phyloP scores from a whole-genome alignment of 768 basidiomycete genomes.

The Pholiota molesta region DNA sequence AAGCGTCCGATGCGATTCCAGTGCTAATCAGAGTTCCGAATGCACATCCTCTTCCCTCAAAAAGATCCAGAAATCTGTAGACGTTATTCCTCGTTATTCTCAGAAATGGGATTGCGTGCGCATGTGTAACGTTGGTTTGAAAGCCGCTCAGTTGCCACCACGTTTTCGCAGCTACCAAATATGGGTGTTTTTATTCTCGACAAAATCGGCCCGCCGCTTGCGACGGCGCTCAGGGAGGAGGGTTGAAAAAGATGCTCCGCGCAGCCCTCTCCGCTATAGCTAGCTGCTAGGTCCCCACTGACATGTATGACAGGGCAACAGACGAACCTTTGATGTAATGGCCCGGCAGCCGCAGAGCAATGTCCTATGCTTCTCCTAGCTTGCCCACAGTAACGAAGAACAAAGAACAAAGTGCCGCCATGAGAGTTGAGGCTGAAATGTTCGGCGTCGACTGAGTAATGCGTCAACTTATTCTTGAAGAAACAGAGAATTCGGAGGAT shows the following conservation, averaged over 20 bases:
- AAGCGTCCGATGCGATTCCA: neutral
- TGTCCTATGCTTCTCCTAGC: too few relatives aligned
- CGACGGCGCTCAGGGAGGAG: neutral
- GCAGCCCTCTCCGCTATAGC: neutral
- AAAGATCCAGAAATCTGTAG: neutral
- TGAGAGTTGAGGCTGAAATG: too few relatives aligned
- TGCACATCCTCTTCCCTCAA: neutral
- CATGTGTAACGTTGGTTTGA: neutral
- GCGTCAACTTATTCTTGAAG: neutral
- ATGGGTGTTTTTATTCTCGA: neutral
- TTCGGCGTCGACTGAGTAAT: neutral
- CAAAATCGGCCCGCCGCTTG: neutral
- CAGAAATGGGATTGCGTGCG: neutral
- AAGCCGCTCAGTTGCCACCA: neutral
- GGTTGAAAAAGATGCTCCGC: neutral
- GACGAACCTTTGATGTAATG: neutral
- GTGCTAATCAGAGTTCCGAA: neutral
- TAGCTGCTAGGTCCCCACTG: neutral
- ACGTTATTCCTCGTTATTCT: neutral
- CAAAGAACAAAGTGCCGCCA: too few relatives aligned
- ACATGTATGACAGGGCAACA: neutral
- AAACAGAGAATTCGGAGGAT: constrained; percentile 10
- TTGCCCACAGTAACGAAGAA: neutral
- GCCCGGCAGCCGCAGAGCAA: neutral
- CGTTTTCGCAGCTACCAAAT: neutral